Evolutionary conservation across 2,329 filamentous ascomycete species (phyloP).

Genomic region (Botrytis paeoniae): DNA sequence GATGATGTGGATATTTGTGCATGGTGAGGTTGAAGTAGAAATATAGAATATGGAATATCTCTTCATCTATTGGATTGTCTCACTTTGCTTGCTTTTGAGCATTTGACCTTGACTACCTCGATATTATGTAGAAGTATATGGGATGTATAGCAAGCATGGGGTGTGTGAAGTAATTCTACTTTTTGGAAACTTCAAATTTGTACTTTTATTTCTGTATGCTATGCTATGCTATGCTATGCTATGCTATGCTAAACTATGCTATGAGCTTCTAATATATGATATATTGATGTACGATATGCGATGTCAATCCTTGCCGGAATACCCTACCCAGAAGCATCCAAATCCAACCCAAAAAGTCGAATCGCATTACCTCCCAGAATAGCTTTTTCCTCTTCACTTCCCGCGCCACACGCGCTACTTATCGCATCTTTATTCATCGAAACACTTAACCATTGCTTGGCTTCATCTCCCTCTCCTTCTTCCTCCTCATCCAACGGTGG

Average conservation of each 20-base stretch:
- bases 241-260: neutral
- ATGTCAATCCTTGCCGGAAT: neutral
- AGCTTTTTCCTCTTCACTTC: slow-evolving; percentile 46
- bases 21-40: neutral
- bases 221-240: too few relatives aligned
- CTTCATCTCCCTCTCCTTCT: slow-evolving; percentile 44
- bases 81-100: neutral
- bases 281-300: neutral
- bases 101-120: neutral
- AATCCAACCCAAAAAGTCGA: slow-evolving; percentile 44
- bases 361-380: slow-evolving; percentile 61
- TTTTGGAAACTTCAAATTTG: neutral
- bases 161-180: neutral
- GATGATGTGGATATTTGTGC: neutral
- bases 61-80: neutral
- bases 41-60: neutral
- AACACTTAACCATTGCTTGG: slow-evolving; percentile 65
- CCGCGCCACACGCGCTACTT: slow-evolving; percentile 47
- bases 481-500: slow-evolving; percentile 64
- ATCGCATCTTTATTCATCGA: slow-evolving; percentile 56
- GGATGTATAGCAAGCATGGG: accelerated
- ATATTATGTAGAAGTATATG: neutral
- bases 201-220: neutral
- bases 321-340: neutral
- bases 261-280: neutral